A percentile compares a stretch with the other conserved stretches of the same genome.
These are phyloP conservation scores for Acanthamoeba triangularis DNA, from an alignment of 208 protist species.

Conservation along the genomic window DNA sequence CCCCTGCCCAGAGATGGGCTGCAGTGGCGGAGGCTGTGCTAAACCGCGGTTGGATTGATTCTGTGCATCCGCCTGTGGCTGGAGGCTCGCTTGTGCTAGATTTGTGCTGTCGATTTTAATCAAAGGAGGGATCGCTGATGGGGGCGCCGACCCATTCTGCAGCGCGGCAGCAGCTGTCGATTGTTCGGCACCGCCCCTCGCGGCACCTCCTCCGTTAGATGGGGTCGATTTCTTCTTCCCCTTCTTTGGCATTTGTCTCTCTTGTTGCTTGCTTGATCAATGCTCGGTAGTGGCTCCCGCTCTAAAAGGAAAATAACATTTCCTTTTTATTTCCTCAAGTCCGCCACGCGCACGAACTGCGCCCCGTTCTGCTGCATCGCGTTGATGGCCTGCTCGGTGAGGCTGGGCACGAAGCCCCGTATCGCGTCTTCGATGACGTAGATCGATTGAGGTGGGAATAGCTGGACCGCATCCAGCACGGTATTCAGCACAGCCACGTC, in stretches of 20 bases:
- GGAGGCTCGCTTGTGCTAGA: background rate
- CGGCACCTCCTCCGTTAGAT: background rate
- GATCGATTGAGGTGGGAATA: background rate
- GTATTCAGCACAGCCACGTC: constrained; percentile 71
- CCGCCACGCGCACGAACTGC: background rate
- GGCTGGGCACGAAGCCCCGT: constrained; percentile 53
- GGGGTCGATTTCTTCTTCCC: constrained; percentile 61
- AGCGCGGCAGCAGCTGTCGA: background rate
- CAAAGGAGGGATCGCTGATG: background rate
- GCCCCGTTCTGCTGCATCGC: background rate
- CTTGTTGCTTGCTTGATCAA: background rate
- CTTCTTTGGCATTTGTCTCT: constrained; percentile 38
- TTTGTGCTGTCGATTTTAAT: constrained; percentile 5
- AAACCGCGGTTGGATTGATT: background rate
- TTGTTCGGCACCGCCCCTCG: background rate
- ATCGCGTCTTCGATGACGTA: constrained; percentile 46
- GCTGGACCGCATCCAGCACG: constrained; percentile 48
- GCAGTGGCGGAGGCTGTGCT: background rate
- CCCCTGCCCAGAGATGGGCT: constrained; percentile 6
- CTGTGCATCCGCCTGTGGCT: background rate
- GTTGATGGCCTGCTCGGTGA: background rate
- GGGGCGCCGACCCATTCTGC: background rate
- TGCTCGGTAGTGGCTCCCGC: background rate
- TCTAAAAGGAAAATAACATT: background rate
- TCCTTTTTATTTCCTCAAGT: background rate